phyloP scores from a whole-genome alignment of 257 asterid genomes.

The Mentha longifolia region DNA sequence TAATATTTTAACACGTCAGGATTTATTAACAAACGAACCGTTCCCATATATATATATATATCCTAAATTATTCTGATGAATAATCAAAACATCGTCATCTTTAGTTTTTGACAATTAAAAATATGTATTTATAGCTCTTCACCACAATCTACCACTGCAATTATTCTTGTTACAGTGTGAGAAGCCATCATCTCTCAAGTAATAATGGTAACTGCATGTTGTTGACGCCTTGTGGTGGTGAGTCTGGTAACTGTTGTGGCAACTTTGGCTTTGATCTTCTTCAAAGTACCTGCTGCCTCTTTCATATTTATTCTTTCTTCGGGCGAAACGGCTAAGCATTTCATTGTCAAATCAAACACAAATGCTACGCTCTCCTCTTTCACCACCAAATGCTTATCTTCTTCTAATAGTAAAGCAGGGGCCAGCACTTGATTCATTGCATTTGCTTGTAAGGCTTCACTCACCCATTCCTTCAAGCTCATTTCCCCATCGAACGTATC shows the following conservation, averaged over 20 bases:
- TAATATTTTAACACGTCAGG: too few species aligned
- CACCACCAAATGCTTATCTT: neutral
- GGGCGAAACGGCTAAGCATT: neutral
- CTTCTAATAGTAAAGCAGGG: neutral
- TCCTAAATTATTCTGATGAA: too few species aligned
- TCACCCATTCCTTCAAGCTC: conserved; percentile 21
- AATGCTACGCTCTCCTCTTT: neutral
- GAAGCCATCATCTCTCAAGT: too few species aligned
- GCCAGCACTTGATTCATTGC: neutral
- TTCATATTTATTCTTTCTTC: neutral
- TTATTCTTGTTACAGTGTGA: too few species aligned
- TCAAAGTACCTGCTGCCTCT: neutral
- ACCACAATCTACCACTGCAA: too few species aligned
- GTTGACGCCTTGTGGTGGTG: too few species aligned
- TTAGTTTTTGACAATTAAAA: too few species aligned
- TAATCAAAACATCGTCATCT: too few species aligned
- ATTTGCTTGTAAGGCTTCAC: neutral
- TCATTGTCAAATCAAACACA: neutral
- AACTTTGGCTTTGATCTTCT: neutral
- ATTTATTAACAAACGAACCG: too few species aligned
- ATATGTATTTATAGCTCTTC: too few species aligned
- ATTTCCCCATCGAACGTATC: conserved; percentile 11
- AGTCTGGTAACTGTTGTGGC: too few species aligned
- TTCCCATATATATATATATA: too few species aligned
- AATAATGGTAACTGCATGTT: neutral